Percentiles rank a stretch among this genome's conserved stretches.
Conservation (phyloP, 2,329 filamentous ascomycete species). For the Elsinoe batatas region DNA sequence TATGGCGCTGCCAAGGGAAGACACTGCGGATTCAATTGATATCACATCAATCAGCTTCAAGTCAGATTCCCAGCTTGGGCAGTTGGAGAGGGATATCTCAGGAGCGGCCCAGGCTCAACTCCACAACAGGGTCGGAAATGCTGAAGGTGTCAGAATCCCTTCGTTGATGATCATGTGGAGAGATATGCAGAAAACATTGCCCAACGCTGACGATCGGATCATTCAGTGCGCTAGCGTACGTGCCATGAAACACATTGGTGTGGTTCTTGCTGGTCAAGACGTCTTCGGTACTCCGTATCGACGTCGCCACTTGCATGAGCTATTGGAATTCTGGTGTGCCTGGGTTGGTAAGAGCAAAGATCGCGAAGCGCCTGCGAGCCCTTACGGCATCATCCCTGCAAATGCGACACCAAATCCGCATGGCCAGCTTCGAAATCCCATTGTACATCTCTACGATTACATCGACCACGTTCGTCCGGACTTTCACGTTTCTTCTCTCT, state of each 20-base stretch:
- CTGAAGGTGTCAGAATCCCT: neutral
- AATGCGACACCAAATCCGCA: neutral
- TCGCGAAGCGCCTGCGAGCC: neutral
- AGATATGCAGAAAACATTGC: neutral
- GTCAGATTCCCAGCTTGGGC: too few species aligned
- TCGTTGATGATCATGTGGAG: neutral
- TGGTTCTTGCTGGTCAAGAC: neutral
- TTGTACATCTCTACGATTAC: neutral
- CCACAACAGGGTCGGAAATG: neutral
- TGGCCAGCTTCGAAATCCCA: neutral
- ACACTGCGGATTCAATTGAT: too few species aligned
- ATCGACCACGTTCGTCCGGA: neutral
- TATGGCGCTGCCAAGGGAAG: neutral
- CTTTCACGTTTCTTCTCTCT: neutral
- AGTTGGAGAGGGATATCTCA: too few species aligned
- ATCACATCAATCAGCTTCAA: too few species aligned
- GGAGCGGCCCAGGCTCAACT: too few species aligned
- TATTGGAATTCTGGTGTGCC: slow-evolving; percentile 4
- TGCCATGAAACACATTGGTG: neutral
- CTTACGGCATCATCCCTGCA: neutral
- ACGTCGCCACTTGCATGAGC: neutral
- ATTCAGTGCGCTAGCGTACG: neutral
- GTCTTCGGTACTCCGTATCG: neutral
- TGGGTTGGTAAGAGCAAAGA: neutral
- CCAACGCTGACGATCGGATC: neutral